These are phyloP conservation scores for Phtheirospermum japonicum DNA, from an alignment of 257 asterid genomes.

Conservation along the genomic window DNA sequence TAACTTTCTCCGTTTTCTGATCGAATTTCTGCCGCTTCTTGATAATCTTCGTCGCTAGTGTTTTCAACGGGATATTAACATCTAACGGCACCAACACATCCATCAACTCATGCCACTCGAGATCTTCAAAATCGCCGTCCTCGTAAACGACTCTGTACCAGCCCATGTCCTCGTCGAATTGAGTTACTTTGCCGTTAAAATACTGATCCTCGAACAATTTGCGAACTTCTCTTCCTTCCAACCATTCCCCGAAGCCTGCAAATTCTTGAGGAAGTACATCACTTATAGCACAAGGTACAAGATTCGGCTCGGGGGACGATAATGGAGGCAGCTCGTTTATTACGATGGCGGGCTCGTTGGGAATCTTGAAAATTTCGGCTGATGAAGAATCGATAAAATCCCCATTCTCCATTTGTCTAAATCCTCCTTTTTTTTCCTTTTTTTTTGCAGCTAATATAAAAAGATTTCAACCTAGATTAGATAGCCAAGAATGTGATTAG, in stretches of 20 bases:
- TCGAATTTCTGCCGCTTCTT: constrained; percentile 41
- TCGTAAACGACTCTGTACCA: constrained; percentile 70
- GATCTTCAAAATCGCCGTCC: constrained; percentile 74
- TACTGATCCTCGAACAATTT: constrained; percentile 43
- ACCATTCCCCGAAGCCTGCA: constrained; percentile 56
- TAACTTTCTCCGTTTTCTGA: constrained; percentile 30
- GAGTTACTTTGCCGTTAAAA: constrained; percentile 43
- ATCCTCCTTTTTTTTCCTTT: constrained; percentile 46
- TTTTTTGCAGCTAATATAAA: background rate
- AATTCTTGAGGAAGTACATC: constrained; percentile 25
- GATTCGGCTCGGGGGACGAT: constrained; percentile 26
- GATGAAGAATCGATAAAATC: constrained; percentile 30
- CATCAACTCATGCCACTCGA: constrained; percentile 59
- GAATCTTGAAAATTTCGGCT: constrained; percentile 38
- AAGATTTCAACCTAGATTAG: constrained; percentile 21
- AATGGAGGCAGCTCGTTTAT: constrained; percentile 58
- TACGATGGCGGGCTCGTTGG: constrained; percentile 68
- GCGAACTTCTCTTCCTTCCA: constrained; percentile 58
- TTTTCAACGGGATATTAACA: constrained; percentile 48
- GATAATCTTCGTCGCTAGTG: constrained; percentile 48
- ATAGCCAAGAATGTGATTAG: background rate
- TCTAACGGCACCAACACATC: constrained; percentile 54
- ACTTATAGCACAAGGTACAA: constrained; percentile 21
- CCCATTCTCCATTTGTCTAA: constrained; percentile 14
- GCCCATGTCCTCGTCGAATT: constrained; percentile 46